Evolutionary conservation across 768 basidiomycete genomes (phyloP), one percentile per base, ranked within the genome.

Genomic region (Tylopilus cervinicoccineus): DNA sequence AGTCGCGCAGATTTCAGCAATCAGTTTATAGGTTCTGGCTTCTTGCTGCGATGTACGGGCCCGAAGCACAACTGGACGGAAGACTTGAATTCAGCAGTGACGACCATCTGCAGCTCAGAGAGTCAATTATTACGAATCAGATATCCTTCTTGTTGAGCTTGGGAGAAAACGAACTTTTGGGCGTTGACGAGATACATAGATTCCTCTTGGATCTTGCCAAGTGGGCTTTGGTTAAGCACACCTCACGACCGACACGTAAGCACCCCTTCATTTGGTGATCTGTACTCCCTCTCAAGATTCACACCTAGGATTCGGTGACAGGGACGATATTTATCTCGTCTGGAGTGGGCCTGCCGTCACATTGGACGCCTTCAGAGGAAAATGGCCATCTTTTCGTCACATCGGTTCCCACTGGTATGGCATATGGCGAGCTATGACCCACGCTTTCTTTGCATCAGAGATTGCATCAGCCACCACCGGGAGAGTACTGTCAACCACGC

Each of bases 1-100:
- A 76, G 53, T 67, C 69, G 14, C 13, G 53, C 12, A 61, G 55
- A 20, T 69, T 71, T 43, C 54, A 53, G 11, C 43, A 62, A 19
- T 70, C 62, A 7, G 32, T 66, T 46, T 69, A 68, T 45, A 53
- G 65, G 9, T 54, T 62, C 45, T 68, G 58, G 59, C 38, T 66
- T 8, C 59, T 56, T 38, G 33, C 56, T 10, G 34, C 52, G 13
- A 20, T n/a, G 26, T 50, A 50, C 13, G 55, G 50, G 19, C 29
- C 40, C 34, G n/a, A 39, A 24, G 31, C 40, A 17, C 33, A 50
- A 20, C 42, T 23, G 17, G 12, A 45, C 28, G 22, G 38, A 37
- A 27, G 36, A 11, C 17, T 32, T 2, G 37, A 22, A 28, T 10
- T 36, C 33, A n/a, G 10, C 9, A 34, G 17, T n/a, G 17, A 16